Conservation (phyloP, 805 yeast genomes). For the Cyberlindnera euphorbiiphila region DNA sequence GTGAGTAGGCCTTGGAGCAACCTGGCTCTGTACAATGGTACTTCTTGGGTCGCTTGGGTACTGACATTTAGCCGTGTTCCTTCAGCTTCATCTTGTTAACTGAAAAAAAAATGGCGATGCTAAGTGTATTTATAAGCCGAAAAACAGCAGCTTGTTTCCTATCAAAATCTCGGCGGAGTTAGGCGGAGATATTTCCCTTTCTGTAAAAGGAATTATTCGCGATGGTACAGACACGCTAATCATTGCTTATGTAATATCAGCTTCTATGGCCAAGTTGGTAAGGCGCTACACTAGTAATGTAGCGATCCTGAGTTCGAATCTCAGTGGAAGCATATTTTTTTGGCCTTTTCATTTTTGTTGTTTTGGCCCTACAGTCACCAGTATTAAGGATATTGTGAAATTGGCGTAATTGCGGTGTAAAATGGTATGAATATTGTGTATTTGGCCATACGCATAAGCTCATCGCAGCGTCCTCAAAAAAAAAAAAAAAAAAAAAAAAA, state of each 20-base stretch:
- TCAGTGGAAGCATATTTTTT: slow-evolving; percentile 54
- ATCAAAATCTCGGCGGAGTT: too few relatives aligned
- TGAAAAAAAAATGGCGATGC: background rate
- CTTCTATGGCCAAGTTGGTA: slow-evolving; percentile 63
- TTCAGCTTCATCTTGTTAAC: background rate
- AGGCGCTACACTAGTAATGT: slow-evolving; percentile 84
- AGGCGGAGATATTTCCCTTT: background rate
- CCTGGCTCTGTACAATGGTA: slow-evolving; percentile 42
- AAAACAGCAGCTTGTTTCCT: slow-evolving; percentile 1
- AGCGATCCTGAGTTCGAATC: slow-evolving; percentile 77
- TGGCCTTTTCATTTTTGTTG: too few relatives aligned
- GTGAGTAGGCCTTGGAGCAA: slow-evolving; percentile 51
- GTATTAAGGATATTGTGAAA: too few relatives aligned
- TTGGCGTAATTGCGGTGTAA: too few relatives aligned
- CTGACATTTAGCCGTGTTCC: background rate
- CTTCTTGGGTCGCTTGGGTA: slow-evolving; percentile 33
- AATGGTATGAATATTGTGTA: too few relatives aligned
- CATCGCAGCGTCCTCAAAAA: too few relatives aligned
- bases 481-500: too few relatives aligned
- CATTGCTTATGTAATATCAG: too few relatives aligned
- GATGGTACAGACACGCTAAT: too few relatives aligned
- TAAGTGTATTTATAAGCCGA: background rate
- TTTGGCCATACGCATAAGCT: too few relatives aligned
- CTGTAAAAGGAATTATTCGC: too few relatives aligned
- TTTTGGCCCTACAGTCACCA: too few relatives aligned